These are phyloP conservation scores for Geopyxis carbonaria DNA, from an alignment of 495 filamentous ascomycete species.

Conservation along the genomic window DNA sequence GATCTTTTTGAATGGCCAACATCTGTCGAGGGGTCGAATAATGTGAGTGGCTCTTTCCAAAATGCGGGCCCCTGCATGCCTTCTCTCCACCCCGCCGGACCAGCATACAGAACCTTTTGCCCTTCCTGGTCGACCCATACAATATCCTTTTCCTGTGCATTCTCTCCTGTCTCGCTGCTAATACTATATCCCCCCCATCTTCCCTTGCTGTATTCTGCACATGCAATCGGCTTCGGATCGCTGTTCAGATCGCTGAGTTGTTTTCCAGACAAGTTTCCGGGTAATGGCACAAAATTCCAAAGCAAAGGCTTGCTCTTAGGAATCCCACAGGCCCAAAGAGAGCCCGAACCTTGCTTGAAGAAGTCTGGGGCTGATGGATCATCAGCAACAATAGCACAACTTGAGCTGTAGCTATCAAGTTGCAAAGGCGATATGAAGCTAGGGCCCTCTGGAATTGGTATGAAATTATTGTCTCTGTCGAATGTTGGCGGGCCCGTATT, in stretches of 20 bases:
- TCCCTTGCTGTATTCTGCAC: constrained; percentile 12
- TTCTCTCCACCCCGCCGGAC: constrained; percentile 10
- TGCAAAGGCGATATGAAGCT: constrained; percentile 9
- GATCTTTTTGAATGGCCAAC: background rate
- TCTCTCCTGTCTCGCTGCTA: constrained; percentile 9
- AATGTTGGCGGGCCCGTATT: constrained; percentile 14
- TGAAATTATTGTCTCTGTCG: constrained; percentile 15
- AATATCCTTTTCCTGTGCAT: constrained; percentile 7
- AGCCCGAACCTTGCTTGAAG: constrained; percentile 14
- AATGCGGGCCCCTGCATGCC: constrained; percentile 19
- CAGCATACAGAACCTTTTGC: constrained; percentile 6
- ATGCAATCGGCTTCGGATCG: constrained; percentile 8
- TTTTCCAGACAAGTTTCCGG: background rate
- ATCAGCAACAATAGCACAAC: constrained; percentile 4
- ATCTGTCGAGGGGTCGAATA: background rate
- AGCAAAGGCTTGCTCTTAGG: constrained; percentile 8
- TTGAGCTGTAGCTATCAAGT: constrained; percentile 3
- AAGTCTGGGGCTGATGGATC: constrained; percentile 7
- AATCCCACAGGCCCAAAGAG: constrained; percentile 17
- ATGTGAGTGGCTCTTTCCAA: constrained; percentile 14
- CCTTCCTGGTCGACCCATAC: background rate
- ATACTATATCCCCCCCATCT: constrained; percentile 20
- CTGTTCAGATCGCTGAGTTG: constrained; percentile 10
- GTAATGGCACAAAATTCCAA: constrained; percentile 13
- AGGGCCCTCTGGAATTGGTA: constrained; percentile 13